Evolutionary conservation across 2,329 filamentous ascomycete species (phyloP).

Genomic region (Calonectria ilicicola): DNA sequence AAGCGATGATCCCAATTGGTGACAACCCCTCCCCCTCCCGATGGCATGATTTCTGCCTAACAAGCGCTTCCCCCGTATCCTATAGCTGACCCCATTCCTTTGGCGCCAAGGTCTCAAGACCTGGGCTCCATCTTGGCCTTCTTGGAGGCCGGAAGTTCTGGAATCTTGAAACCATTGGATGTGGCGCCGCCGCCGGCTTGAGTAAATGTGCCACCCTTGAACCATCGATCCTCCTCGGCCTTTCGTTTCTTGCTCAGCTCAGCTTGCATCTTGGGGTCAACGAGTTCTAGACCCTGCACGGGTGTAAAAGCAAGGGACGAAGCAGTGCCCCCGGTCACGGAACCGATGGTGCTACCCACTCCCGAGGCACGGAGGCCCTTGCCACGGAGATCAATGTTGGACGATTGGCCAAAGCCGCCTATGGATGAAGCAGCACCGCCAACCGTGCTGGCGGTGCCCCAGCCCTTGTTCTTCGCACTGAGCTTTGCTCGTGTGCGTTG

Average conservation of each 20-base stretch:
- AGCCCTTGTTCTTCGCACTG: constrained; percentile 94
- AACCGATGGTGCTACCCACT: constrained; percentile 77
- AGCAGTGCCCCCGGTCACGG: constrained; percentile 78
- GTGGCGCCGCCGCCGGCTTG: constrained; percentile 73
- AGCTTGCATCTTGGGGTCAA: constrained; percentile 90
- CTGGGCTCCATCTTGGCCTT: constrained; percentile 63
- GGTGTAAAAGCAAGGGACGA: constrained; percentile 94
- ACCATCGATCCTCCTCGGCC: constrained; percentile 95
- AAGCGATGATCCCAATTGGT: neutral
- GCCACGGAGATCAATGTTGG: constrained; percentile 77
- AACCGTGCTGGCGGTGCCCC: constrained; percentile 79
- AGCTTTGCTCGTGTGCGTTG: constrained; percentile 93
- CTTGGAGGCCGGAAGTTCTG: constrained; percentile 79
- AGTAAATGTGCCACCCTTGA: constrained; percentile 97
- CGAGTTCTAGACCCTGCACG: constrained; percentile 92
- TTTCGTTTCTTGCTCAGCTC: constrained; percentile 92
- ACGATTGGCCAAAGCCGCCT: constrained; percentile 78
- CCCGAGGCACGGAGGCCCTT: constrained; percentile 85
- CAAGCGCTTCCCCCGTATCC: neutral
- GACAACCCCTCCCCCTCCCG: neutral
- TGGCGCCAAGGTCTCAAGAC: constrained; percentile 18
- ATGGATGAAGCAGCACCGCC: constrained; percentile 83
- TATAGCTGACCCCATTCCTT: neutral
- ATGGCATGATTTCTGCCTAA: neutral
- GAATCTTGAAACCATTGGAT: constrained; percentile 83